Conservation (phyloP, 2,329 filamentous ascomycete species). For the Pestalotiopsis sp. region DNA sequence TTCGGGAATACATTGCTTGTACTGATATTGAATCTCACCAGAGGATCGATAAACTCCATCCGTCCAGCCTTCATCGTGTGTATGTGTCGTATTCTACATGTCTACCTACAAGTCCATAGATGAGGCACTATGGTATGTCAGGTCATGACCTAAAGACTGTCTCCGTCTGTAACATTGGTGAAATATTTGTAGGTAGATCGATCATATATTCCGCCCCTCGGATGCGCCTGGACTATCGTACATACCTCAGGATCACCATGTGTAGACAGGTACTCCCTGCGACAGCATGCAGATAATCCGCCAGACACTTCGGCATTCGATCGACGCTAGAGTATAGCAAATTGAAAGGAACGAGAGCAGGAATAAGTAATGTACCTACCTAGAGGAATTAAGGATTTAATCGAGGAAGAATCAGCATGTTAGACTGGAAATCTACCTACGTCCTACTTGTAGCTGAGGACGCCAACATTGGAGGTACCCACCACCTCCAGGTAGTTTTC, state of each 20-base stretch:
- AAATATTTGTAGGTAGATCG: neutral
- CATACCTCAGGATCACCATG: neutral
- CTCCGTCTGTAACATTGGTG: neutral
- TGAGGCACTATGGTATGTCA: neutral
- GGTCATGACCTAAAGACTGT: neutral
- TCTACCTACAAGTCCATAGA: neutral
- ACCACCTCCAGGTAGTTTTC: too few relatives aligned
- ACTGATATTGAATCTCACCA: neutral
- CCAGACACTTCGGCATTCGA: neutral
- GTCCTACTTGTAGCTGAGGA: too few relatives aligned
- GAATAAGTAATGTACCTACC: neutral
- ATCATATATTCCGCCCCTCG: neutral
- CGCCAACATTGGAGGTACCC: too few relatives aligned
- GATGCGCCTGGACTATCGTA: neutral
- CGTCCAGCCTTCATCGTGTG: neutral
- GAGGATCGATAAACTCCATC: slow-evolving; percentile 1
- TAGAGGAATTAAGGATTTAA: neutral
- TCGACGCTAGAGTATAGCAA: neutral
- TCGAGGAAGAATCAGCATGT: too few relatives aligned
- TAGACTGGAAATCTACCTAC: too few relatives aligned
- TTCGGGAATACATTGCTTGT: neutral
- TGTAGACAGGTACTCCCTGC: neutral
- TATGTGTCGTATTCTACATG: neutral
- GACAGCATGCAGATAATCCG: neutral
- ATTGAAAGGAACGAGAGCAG: neutral